A percentile compares a stretch with the other conserved stretches of the same genome.
These are phyloP conservation scores for Endoconidiophora laricicola DNA, from an alignment of 2,329 filamentous ascomycete genomes.

Conservation along the genomic window DNA sequence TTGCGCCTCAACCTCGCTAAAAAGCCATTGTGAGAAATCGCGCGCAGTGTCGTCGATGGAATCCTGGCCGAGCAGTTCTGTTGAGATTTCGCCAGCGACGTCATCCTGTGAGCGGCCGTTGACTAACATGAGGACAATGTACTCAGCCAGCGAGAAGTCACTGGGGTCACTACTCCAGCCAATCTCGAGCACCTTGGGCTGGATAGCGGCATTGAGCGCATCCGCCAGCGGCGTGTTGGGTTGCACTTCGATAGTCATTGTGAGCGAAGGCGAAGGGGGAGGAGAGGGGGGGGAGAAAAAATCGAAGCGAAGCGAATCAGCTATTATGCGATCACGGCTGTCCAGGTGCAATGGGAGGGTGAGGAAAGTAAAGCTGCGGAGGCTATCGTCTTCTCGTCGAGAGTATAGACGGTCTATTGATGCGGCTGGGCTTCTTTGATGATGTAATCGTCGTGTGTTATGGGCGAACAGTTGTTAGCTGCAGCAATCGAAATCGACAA, in stretches of 20 bases:
- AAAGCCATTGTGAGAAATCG: conserved; percentile 86
- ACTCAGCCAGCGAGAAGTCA: conserved; percentile 77
- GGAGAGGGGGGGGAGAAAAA: background rate
- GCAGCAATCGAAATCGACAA: background rate
- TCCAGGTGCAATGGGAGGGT: no score
- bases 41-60: conserved; percentile 69
- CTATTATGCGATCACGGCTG: background rate
- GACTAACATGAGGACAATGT: conserved; percentile 91
- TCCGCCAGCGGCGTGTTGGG: conserved; percentile 71
- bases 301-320: background rate
- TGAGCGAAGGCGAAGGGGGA: conserved; percentile 17
- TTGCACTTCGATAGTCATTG: conserved; percentile 63
- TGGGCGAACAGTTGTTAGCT: no score
- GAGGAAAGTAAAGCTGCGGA: no score
- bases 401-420: no score
- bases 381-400: no score
- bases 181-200: conserved; percentile 80
- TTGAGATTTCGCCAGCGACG: conserved; percentile 73
- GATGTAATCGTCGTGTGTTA: no score
- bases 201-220: conserved; percentile 65
- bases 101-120: conserved; percentile 88
- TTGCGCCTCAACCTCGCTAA: conserved; percentile 60
- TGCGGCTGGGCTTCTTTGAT: no score
- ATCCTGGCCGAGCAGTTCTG: conserved; percentile 66
- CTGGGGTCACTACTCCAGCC: conserved; percentile 72